Conservation (phyloP, 2,329 filamentous ascomycete genomes). For the Talaromyces sp. region DNA sequence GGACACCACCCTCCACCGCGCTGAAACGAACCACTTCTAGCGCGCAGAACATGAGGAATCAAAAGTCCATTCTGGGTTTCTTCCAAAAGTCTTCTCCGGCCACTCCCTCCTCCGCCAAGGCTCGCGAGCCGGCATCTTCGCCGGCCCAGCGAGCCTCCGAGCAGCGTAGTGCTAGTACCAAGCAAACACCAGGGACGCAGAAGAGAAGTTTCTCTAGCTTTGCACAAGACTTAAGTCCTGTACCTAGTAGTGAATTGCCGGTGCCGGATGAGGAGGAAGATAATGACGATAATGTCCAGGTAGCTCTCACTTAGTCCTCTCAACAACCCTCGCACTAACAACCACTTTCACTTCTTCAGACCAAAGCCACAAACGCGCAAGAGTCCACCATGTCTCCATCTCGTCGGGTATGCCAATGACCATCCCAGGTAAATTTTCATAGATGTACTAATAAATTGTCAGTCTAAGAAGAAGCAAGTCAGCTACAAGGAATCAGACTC, state of each 20-base stretch:
- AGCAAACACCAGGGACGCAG: constrained; percentile 49
- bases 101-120: constrained; percentile 37
- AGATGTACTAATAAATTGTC: background rate
- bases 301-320: constrained; percentile 25
- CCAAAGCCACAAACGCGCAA: constrained; percentile 41
- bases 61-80: constrained; percentile 77
- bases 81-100: constrained; percentile 65
- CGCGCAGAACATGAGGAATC: constrained; percentile 58
- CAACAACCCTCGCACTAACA: constrained; percentile 1
- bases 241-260: constrained; percentile 76
- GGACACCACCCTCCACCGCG: constrained; percentile 38
- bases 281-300: constrained; percentile 38
- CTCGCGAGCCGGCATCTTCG: constrained; percentile 40
- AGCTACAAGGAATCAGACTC: constrained; percentile 86
- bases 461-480: constrained; percentile 60
- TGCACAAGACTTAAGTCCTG: constrained; percentile 65
- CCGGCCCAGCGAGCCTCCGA: constrained; percentile 39
- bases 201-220: constrained; percentile 43
- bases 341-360: constrained; percentile 36
- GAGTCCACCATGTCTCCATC: constrained; percentile 69
- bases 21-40: constrained; percentile 46
- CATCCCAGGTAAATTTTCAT: background rate
- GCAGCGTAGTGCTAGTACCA: constrained; percentile 27
- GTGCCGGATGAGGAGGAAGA: constrained; percentile 68
- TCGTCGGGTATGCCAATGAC: constrained; percentile 67